Evolutionary conservation across 129 eudicot species (phyloP), one percentile per base, ranked within the genome.

Genomic region (Artemisia annua): DNA sequence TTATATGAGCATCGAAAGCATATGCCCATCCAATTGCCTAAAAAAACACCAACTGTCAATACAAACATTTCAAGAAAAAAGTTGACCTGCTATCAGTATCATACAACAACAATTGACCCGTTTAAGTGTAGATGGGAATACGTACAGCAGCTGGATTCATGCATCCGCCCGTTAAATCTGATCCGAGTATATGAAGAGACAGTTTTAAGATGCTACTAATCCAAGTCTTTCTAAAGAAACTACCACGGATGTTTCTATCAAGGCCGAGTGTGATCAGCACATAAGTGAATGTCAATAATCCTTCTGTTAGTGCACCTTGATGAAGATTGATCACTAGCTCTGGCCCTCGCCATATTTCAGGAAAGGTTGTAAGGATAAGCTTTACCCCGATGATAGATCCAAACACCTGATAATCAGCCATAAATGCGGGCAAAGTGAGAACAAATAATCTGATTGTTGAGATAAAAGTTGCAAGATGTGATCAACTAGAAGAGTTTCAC

Each of bases 131-230:
- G 19, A 63, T 32, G 48, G n/a, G 43, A 39, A 53, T 68, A 55
- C 96, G 75, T 87, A 87, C 98, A 50, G 98, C 84, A 65, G 96
- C 98, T 2, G 98, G 98, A 77, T 92, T 92, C 96, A 89, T 92
- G 82, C 91, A 85, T 75, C 96, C 98, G 43, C 98, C 96, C 0
- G 96, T 92, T 15, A 89, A 81, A 82, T 92, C 98, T 9, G 96
- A 85, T 44, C 96, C 95, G 39, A 92, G 91, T 64, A 92, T 79
- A 63, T 92, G 91, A 70, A 92, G 96, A 64, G 91, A 62, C 39
- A 89, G 85, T 83, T 89, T 92, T 63, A 91, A 83, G 79, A 92
- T 32, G 71, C 98, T 92, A 28, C 81, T 77, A 66, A 92, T 89
- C 98, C 96, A 92, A 18, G 89, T 92, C 74, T 92, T 92, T 84